Conservation (phyloP, 2,329 filamentous ascomycete genomes). For the Didymella keratinophila region DNA sequence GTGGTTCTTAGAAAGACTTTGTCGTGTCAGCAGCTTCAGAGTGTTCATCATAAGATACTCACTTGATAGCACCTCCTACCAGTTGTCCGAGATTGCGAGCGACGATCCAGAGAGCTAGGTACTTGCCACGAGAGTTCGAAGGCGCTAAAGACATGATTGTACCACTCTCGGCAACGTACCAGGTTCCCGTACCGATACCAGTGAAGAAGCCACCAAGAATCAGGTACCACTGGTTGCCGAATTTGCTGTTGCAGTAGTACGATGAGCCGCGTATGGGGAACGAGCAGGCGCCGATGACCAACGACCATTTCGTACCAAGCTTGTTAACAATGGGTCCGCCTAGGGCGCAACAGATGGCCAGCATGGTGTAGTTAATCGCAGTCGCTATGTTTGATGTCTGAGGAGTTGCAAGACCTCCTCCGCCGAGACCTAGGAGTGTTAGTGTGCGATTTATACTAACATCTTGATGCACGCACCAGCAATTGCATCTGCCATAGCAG, state of each 20-base stretch:
- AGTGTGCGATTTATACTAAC: background rate
- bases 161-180: conserved; percentile 60
- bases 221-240: conserved; percentile 58
- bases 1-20: conserved; percentile 39
- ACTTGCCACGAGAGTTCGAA: conserved; percentile 57
- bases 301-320: conserved; percentile 57
- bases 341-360: conserved; percentile 49
- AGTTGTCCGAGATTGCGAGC: conserved; percentile 58
- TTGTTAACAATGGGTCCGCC: conserved; percentile 59
- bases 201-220: conserved; percentile 35
- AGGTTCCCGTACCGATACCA: conserved; percentile 51
- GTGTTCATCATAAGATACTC: background rate
- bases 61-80: conserved; percentile 56
- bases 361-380: conserved; percentile 40
- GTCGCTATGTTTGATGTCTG: conserved; percentile 55
- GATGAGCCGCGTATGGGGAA: conserved; percentile 59
- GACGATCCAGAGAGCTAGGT: conserved; percentile 59
- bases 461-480: conserved; percentile 26
- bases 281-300: conserved; percentile 54
- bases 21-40: background rate
- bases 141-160: conserved; percentile 60
- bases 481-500: conserved; percentile 44
- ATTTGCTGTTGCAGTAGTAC: conserved; percentile 60
- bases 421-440: conserved; percentile 36
- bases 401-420: conserved; percentile 56